A percentile compares a stretch with the other conserved stretches of the same genome.
phyloP scores from a whole-genome alignment of 2,329 filamentous ascomycete genomes.

The Pseudogymnoascus sp. region DNA sequence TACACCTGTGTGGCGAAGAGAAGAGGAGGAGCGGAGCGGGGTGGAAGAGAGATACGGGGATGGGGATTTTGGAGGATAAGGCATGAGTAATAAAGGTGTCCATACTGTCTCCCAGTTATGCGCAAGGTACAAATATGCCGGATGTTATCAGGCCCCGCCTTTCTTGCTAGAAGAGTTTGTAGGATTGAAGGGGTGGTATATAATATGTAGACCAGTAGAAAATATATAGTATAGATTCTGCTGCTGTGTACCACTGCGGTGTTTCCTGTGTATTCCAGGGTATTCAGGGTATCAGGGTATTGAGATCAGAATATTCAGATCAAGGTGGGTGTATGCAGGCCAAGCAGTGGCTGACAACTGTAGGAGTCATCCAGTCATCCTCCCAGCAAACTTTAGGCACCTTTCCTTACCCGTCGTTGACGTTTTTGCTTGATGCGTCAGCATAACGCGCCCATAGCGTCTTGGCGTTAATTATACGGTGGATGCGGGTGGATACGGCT shows the following conservation, averaged over 20 bases:
- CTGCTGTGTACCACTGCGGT: background rate
- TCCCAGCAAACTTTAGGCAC: background rate
- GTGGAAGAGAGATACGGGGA: background rate
- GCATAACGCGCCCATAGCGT: background rate
- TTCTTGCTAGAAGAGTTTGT: background rate
- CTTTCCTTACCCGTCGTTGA: background rate
- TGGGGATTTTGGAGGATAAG: background rate
- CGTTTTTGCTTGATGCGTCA: background rate
- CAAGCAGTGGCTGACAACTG: background rate
- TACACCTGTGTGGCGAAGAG: background rate
- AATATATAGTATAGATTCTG: no score
- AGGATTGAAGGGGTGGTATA: no score
- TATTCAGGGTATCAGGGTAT: background rate
- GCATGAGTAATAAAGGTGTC: slow-evolving; percentile 6
- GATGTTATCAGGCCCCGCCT: background rate
- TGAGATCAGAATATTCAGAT: background rate
- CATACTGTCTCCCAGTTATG: background rate
- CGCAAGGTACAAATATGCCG: background rate
- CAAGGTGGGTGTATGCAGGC: background rate
- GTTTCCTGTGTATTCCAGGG: background rate
- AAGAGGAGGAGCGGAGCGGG: background rate
- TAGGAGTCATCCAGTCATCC: slow-evolving; percentile 1
- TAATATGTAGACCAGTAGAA: no score
- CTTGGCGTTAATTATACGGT: slow-evolving; percentile 7
- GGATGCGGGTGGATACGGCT: background rate